A percentile compares a stretch with the other conserved stretches of the same genome.
Conservation (phyloP, 106 monocot species). For the Phalaenopsis equestris region DNA sequence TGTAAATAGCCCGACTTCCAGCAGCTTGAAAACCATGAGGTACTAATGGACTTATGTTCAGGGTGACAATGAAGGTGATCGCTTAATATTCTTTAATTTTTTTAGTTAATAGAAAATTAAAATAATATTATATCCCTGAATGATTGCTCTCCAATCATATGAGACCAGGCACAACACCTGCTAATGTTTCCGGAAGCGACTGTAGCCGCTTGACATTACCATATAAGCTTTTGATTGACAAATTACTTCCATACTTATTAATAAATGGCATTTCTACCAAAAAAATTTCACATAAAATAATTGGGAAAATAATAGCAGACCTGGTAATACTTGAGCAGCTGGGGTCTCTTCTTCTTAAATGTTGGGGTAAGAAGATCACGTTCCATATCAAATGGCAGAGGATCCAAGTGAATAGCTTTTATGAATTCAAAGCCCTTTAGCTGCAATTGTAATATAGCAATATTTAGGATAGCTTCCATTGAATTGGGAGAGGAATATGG, state of each 20-base stretch:
- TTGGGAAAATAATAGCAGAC: slow-evolving; percentile 16
- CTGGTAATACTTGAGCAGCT: slow-evolving; percentile 89
- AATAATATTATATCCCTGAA: no score
- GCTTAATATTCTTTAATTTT: no score
- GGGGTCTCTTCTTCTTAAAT: slow-evolving; percentile 88
- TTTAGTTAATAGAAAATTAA: no score
- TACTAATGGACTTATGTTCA: no score
- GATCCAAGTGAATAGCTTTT: slow-evolving; percentile 83
- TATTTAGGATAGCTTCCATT: background rate
- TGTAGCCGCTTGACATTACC: background rate
- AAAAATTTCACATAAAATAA: background rate
- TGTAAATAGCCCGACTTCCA: no score
- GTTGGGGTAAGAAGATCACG: slow-evolving; percentile 89
- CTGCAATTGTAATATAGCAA: slow-evolving; percentile 24
- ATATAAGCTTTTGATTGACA: background rate
- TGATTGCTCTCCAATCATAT: no score
- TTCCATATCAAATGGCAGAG: slow-evolving; percentile 83
- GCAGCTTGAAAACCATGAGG: no score
- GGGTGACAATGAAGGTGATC: no score
- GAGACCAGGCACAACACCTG: no score
- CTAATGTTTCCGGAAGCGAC: background rate
- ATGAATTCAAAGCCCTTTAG: slow-evolving; percentile 87
- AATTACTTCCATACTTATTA: background rate
- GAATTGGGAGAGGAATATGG: background rate
- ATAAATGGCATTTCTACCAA: background rate